Evolutionary conservation across 176 grass and related monocot genomes (phyloP), one percentile per base, ranked within the genome.

Genomic region (Tillandsia fasciculata): DNA sequence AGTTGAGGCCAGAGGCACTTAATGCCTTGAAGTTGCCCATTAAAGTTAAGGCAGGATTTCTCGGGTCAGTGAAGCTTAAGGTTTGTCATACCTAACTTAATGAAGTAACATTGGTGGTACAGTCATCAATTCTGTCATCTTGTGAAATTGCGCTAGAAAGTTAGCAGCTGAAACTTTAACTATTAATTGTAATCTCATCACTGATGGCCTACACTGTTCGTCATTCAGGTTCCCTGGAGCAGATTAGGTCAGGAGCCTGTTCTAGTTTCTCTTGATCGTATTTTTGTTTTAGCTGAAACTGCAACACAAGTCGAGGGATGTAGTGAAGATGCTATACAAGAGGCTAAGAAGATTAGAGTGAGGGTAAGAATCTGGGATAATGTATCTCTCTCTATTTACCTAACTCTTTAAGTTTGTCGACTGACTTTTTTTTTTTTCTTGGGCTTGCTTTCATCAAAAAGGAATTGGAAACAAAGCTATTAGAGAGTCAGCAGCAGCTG

Each of bases 321-420:
- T 74, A 92, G 83, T n/a, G 89, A 97, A 79, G 93, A 97, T 83
- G 82, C 93, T 83, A 68, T 97, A 33, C 93, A 97, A 92, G 88
- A 97, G 76, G 84, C 82, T 52, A 97, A 90, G 83, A 82, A 81
- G 81, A 97, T 65, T 74, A 82, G 59, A 85, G 86, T 97, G 29
- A 90, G 74, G 86, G 93, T 97, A 74, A 79, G 52, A 81, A 72
- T 68, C 26, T 76, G 17, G 12, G 18, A 10, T 59, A 13, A 69
- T 50, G 14, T 9, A 66, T 66, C 26, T 66, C 47, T 23, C 18
- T 28, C 2, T 24, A 12, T 69, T 2, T n/a, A 18, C 66, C 42
- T 50, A 7, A 26, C 4, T 22, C 26, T 9, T 58, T 48, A 11
- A 20, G 11, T 61, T 47, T 69, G 29, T 14, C 59, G 29, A 28